Evolutionary conservation across 331 rosid genomes (phyloP), one percentile per base, ranked within the genome.

Genomic region (Spiraea crenata): DNA sequence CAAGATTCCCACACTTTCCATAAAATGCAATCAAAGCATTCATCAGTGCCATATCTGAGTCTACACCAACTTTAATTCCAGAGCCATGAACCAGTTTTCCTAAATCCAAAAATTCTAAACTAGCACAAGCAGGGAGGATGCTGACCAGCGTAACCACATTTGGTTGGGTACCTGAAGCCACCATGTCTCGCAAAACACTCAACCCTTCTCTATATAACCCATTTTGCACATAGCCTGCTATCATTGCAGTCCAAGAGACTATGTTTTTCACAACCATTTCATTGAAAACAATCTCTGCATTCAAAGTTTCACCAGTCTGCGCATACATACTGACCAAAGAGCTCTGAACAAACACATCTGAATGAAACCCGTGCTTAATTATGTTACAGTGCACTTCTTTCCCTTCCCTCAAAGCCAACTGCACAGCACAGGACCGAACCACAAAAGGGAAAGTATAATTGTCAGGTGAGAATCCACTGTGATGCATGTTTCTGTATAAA

Each of bases 161-260:
- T 39, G 71, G 77, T 52, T 40, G 77, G 70, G 70, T 51, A 41
- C 63, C 77, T 38, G 58, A 63, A 50, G 52, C 56, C 2, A 73
- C 70, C 70, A 73, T 73, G 41, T 73, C 64, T 9, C 7, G 44
- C 50, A 63, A 61, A 57, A 73, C 63, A 63, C 16, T 2, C 38
- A 73, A 63, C 14, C 77, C 77, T 73, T 73, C 70, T 63, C 31
- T 41, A 3, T 61, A 52, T 19, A 61, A 73, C 61, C 81, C 81
- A 57, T 77, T 65, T 57, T 65, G 72, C 11, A 74, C 74, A 71
- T 38, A 71, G 45, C 73, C 47, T 69, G 77, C 77, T 38, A 71
- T 69, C 82, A 72, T 78, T 2, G 78, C 63, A 38, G 76, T 78
- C 82, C 78, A 72, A 54, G 70, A 78, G 48, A 72, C 74, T 39